Percentiles rank a stretch among this genome's conserved stretches.
phyloP scores from a whole-genome alignment of 2,329 filamentous ascomycete species.

The Lasiodiplodia sp. region DNA sequence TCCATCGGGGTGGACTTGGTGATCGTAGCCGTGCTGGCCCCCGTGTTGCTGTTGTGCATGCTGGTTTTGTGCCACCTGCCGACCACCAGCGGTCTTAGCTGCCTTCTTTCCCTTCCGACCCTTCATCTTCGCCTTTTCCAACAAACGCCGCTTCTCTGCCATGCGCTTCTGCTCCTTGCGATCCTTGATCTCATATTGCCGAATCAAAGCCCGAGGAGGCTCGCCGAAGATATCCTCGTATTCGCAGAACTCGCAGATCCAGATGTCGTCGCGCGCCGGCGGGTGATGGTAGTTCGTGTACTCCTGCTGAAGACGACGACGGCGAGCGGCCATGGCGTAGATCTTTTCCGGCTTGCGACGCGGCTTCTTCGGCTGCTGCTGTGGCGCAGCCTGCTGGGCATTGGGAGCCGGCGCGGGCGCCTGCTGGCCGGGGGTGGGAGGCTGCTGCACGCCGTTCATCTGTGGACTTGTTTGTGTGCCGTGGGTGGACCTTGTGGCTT shows the following conservation, averaged over 20 bases:
- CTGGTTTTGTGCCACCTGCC: slow-evolving; percentile 33
- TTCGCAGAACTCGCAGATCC: slow-evolving; percentile 98
- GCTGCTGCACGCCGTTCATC: slow-evolving; percentile 50
- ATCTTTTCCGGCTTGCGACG: slow-evolving; percentile 71
- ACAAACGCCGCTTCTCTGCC: slow-evolving; percentile 81
- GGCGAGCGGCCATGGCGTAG: slow-evolving; percentile 75
- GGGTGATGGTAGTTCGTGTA: slow-evolving; percentile 79
- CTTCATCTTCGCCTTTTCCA: slow-evolving; percentile 96
- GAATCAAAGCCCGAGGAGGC: slow-evolving; percentile 82
- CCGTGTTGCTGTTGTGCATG: slow-evolving; percentile 26
- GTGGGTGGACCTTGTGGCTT: slow-evolving; percentile 52
- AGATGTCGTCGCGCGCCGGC: slow-evolving; percentile 75
- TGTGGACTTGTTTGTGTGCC: slow-evolving; percentile 64
- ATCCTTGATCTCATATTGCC: slow-evolving; percentile 94
- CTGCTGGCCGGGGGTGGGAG: slow-evolving; percentile 36
- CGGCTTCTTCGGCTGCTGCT: slow-evolving; percentile 64
- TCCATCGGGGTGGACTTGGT: slow-evolving; percentile 23
- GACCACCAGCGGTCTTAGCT: slow-evolving; percentile 63
- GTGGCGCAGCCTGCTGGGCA: slow-evolving; percentile 42
- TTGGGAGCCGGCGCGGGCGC: slow-evolving; percentile 48
- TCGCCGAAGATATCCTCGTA: slow-evolving; percentile 95
- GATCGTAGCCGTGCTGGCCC: slow-evolving; percentile 19
- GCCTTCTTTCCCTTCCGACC: slow-evolving; percentile 87
- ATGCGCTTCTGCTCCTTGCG: slow-evolving; percentile 81
- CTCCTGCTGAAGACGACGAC: slow-evolving; percentile 79